A percentile compares a stretch with the other conserved stretches of the same genome.
These are phyloP conservation scores for Cercospora sp. DNA, from an alignment of 2,329 filamentous ascomycete species.

Conservation along the genomic window DNA sequence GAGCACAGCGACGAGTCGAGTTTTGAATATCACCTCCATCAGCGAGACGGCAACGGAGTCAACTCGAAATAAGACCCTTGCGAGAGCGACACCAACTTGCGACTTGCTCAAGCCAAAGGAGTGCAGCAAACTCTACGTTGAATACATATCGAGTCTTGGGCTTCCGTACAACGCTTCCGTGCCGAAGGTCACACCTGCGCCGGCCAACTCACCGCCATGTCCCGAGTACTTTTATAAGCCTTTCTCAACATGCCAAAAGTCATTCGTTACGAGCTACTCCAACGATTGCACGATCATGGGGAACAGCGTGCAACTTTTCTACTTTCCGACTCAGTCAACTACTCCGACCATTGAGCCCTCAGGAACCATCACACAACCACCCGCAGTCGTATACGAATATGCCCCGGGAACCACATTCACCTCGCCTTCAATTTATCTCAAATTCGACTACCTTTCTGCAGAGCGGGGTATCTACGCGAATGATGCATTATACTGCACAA, in stretches of 20 bases:
- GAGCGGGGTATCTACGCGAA: neutral
- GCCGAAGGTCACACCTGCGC: slow-evolving; percentile 27
- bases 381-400: slow-evolving; percentile 17
- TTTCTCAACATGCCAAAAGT: slow-evolving; percentile 15
- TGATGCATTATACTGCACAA: neutral
- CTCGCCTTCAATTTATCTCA: slow-evolving; percentile 29
- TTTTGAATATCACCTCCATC: slow-evolving; percentile 21
- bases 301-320: slow-evolving; percentile 28
- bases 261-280: neutral
- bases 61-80: neutral
- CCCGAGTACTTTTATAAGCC: slow-evolving; percentile 23
- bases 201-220: slow-evolving; percentile 26
- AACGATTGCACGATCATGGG: slow-evolving; percentile 24
- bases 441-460: slow-evolving; percentile 26
- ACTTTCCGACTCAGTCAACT: slow-evolving; percentile 23
- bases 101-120: slow-evolving; percentile 18
- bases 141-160: slow-evolving; percentile 28
- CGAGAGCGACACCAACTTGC: slow-evolving; percentile 5
- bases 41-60: neutral
- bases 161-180: slow-evolving; percentile 23
- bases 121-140: slow-evolving; percentile 26
- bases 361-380: slow-evolving; percentile 10
- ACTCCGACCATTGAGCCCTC: slow-evolving; percentile 9
- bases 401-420: slow-evolving; percentile 27
- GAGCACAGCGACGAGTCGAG: slow-evolving; percentile 7